Base-by-base conservation (phyloP, 176 grass and related monocot genomes). In the Zea luxurians region DNA sequence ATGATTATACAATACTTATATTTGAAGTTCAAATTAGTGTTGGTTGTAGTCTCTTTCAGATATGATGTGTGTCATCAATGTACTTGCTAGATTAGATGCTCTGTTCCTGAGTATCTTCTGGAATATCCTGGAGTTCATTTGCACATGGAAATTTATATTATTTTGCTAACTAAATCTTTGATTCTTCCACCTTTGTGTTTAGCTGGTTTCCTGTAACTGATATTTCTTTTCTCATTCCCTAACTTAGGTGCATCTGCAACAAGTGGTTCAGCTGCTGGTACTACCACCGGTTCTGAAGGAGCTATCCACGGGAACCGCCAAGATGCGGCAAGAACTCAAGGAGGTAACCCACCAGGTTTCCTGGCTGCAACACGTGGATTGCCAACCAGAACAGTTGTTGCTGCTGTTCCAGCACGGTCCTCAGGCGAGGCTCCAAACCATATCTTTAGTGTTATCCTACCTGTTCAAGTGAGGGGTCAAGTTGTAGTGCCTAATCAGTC, bases 391-490 rank as follows among this genome's bases (percentile, higher is more conserved):
- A 89, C 87, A 82, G 80, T 91, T 37, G 80, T 93, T 88, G 79
- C 85, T 58, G 85, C 91, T 83, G 66, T 90, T 64, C 91, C 91
- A 8, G 82, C 82, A 60, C 84, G 82, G 60, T 73, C 87, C 57
- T 52, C 87, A 7, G 83, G 48, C 37, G 93, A 91, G 68, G 71
- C 73, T 48, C 78, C 78, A 83, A 89, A 81, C 84, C 82, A 88
- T 47, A 74, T 91, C 13, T 73, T 98, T 43, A 86, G 85, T 85
- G 91, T 94, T 82, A 37, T 94, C 35, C 83, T 92, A 47, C 95
- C 95, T 71, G 87, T 94, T 69, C 89, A 94, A 84, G 61, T 90
- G 73, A 85, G 87, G 45, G 78, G 87, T 66, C 95, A 88, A 64
- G 80, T 61, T 76, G 80, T 81, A 50, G 64, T 41, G 4, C 75